Base-by-base conservation (phyloP, 2,329 filamentous ascomycete species). In the Phaeosphaeriaceae sp. region DNA sequence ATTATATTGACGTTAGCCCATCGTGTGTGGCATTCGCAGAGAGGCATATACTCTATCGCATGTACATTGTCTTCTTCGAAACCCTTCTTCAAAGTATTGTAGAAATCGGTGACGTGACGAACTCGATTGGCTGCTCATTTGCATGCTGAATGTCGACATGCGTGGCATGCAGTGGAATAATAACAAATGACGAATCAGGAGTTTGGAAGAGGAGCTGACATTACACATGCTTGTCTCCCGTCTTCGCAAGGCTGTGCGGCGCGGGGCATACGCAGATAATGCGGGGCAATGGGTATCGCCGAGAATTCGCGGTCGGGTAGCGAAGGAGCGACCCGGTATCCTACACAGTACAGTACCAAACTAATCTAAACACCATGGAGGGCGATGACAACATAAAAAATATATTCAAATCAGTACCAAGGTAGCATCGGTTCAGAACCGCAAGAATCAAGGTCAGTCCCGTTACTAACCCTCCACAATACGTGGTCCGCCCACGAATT, bases 211-310 rank as follows among this genome's bases (percentile, higher is more conserved):
- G 13, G 9, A 12, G 58, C 56, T 60, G 55, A 60, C 57, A 29
- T 21, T 21, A 46, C 42, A 45, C 17, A 28, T 32, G 28, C 32
- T 37, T 26, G 23, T 11, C 6, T 26, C 4, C 34, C 6, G 34
- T 18, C 15, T 23, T 26, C 32, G 18, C 46, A 34, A 46, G 53
- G 53, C 50, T 44, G 50, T 17, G 44, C 37, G 37, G 44, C 33
- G 44, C 30, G 49, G 54, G 56, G 54, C 46, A 38, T 15, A 36
- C 26, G 15, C 37, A 49, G 42, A n/a, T n/a, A 52, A 42, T 49
- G 61, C 58, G 56, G 58, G 60, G 61, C 57, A 55, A 13, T 17
- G 16, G 36, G 29, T 40, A 46, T 38, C 41, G 41, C 20, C 46
- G 3, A 32, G 23, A 12, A 21, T n/a, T 16, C 33, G 20, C 17